Conservation (phyloP, 441 rosid species). For the Gossypium laxum region DNA sequence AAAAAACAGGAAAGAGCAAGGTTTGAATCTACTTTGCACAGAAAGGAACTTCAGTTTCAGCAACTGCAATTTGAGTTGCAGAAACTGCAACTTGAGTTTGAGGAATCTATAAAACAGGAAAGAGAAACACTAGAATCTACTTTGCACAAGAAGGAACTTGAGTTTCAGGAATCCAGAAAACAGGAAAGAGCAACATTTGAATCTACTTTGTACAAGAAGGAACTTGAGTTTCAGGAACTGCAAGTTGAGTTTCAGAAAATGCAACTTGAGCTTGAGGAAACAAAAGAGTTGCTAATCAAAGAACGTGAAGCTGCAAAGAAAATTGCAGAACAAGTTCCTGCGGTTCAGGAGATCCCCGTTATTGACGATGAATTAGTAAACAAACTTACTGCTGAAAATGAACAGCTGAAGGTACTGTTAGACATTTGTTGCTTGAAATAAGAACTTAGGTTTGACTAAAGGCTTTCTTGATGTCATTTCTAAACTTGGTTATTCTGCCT, state of each 20-base stretch:
- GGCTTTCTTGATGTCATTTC: neutral
- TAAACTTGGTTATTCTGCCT: neutral
- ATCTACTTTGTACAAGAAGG: neutral
- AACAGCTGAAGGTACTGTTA: conserved; percentile 59
- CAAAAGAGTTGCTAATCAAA: conserved; percentile 37
- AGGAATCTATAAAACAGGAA: conserved; percentile 67
- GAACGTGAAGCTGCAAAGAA: conserved; percentile 37
- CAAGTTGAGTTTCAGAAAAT: neutral
- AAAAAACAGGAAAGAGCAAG: neutral
- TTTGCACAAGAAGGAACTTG: conserved; percentile 26
- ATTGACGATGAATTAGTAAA: conserved; percentile 44
- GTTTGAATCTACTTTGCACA: neutral
- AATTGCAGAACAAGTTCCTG: conserved; percentile 29
- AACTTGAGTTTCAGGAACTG: neutral
- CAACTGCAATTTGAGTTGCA: too few species aligned
- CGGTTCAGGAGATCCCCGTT: conserved; percentile 40
- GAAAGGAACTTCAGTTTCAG: too few species aligned
- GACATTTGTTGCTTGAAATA: conserved; percentile 14
- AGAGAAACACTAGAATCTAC: conserved; percentile 54
- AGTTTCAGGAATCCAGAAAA: conserved; percentile 47
- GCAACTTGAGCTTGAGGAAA: conserved; percentile 22
- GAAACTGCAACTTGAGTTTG: conserved; percentile 15
- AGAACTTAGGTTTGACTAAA: neutral
- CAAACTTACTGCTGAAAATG: conserved; percentile 66
- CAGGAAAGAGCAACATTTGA: neutral